phyloP scores from a whole-genome alignment of 352 stramenopile species.

The Pythium insidiosum region DNA sequence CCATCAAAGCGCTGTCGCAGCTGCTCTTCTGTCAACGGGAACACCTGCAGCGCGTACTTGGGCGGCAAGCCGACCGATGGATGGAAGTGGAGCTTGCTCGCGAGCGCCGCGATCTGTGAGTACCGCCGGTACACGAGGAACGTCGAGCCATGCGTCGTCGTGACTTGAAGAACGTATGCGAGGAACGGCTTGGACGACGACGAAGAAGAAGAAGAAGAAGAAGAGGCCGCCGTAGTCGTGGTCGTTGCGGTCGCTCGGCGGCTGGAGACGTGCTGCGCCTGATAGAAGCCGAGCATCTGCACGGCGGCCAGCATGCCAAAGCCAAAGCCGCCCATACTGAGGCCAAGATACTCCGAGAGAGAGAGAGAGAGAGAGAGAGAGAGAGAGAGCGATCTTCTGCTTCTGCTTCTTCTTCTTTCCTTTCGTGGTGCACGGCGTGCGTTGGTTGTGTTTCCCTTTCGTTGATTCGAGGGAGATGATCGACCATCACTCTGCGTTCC shows the following conservation, averaged over 20 bases:
- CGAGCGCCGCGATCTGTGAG: slow-evolving; percentile 59
- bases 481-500: no score
- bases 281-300: slow-evolving; percentile 78
- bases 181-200: no score
- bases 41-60: slow-evolving; percentile 77
- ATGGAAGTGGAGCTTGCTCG: slow-evolving; percentile 59
- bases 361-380: no score
- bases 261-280: slow-evolving; percentile 41
- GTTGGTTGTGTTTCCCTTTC: no score
- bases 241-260: no score
- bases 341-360: no score
- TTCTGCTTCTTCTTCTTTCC: no score
- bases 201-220: no score
- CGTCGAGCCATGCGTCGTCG: slow-evolving; percentile 19
- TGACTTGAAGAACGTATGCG: slow-evolving; percentile 69
- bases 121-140: slow-evolving; percentile 79
- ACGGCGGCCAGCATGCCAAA: slow-evolving; percentile 60
- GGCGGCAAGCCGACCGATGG: slow-evolving; percentile 57
- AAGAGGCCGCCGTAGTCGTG: no score
- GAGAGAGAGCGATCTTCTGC: no score
- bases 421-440: no score
- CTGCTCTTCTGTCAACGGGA: slow-evolving; percentile 53
- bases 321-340: slow-evolving; percentile 32
- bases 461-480: no score
- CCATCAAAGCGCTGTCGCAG: slow-evolving; percentile 64